Conservation (phyloP, 331 rosid species). For the Malus hybrid region DNA sequence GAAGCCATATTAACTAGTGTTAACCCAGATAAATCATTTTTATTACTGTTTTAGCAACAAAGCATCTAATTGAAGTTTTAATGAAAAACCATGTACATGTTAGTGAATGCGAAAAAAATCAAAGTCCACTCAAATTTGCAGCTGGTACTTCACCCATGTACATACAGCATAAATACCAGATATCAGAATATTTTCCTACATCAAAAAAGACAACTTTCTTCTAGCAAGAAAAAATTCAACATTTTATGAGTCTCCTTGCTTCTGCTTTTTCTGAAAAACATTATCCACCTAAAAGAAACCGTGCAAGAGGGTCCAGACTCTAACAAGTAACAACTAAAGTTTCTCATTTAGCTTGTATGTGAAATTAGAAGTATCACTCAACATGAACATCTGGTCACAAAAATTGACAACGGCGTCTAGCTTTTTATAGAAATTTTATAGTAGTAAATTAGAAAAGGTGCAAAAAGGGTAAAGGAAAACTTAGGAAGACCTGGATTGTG, state of each 20-base stretch:
- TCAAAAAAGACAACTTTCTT: background rate
- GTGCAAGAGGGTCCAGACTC: background rate
- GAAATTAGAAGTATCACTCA: background rate
- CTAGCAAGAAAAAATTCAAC: background rate
- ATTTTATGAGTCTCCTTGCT: background rate
- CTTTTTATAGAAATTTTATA: background rate
- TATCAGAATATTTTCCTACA: background rate
- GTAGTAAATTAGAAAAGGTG: too few species aligned
- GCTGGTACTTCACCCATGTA: background rate
- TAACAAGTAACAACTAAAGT: background rate
- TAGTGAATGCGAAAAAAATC: background rate
- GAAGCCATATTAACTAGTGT: constrained; percentile 2
- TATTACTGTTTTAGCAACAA: background rate
- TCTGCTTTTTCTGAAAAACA: background rate
- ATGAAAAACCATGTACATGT: background rate
- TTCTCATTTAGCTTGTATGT: background rate
- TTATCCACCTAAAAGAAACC: background rate
- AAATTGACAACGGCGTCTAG: background rate
- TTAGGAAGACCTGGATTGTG: too few species aligned
- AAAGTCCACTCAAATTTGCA: background rate
- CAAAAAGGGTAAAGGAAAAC: too few species aligned
- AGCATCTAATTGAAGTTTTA: background rate
- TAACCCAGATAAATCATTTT: constrained; percentile 3
- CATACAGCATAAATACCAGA: background rate
- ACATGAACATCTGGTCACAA: background rate